Conservation (phyloP, 768 basidiomycete genomes). For the Serendipita indica region DNA sequence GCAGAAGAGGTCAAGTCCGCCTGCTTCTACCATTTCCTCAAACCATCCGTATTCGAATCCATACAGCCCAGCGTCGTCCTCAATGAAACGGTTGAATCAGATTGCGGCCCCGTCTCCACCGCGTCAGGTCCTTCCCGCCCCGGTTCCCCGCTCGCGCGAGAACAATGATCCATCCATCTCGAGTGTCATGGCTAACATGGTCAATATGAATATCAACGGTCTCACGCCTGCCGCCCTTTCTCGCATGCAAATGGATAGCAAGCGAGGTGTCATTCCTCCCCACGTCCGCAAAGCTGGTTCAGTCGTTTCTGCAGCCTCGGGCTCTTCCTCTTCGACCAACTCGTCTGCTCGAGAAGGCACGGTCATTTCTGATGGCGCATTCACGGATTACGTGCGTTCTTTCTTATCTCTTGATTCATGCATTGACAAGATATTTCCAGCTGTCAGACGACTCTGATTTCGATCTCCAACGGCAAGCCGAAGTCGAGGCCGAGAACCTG, state of each 20-base stretch:
- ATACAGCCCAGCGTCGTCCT: slow-evolving; percentile 15
- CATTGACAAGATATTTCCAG: neutral
- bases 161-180: slow-evolving; percentile 5
- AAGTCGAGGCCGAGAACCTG: neutral
- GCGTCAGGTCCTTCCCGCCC: slow-evolving; percentile 37
- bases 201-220: neutral
- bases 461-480: slow-evolving; percentile 6
- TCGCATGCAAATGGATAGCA: neutral
- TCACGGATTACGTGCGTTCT: slow-evolving; percentile 51
- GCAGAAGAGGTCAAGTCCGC: slow-evolving; percentile 14
- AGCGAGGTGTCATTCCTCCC: slow-evolving; percentile 8
- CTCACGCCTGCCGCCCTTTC: neutral
- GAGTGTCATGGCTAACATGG: neutral
- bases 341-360: slow-evolving; percentile 29
- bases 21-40: slow-evolving; percentile 15
- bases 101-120: slow-evolving; percentile 24
- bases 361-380: slow-evolving; percentile 71
- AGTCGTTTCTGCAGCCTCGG: slow-evolving; percentile 11
- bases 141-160: slow-evolving; percentile 16
- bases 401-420: neutral
- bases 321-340: slow-evolving; percentile 13
- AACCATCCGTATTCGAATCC: slow-evolving; percentile 15
- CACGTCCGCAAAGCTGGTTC: slow-evolving; percentile 11
- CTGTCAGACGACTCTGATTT: slow-evolving; percentile 2
- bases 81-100: slow-evolving; percentile 23